Percentiles rank a stretch among this genome's conserved stretches.
phyloP scores from a whole-genome alignment of 176 grass and related monocot genomes.

The Coix lacrymajobi region DNA sequence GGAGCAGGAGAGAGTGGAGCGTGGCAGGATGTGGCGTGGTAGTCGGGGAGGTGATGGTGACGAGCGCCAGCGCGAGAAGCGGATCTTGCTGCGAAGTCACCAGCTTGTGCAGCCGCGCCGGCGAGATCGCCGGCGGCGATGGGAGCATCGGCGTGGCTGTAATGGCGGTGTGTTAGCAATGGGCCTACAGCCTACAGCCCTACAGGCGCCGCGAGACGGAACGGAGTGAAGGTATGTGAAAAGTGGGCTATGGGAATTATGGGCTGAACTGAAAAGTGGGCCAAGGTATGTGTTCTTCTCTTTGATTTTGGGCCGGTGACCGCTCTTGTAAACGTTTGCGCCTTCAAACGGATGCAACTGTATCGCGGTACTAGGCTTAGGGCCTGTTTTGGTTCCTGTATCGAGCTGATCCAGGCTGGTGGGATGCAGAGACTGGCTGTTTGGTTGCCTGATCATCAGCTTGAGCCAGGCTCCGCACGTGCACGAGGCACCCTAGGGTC shows the following conservation, averaged over 20 bases:
- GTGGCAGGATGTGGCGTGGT: conserved; percentile 31
- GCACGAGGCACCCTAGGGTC: no score
- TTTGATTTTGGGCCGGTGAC: background rate
- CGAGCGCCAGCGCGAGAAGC: conserved; percentile 68
- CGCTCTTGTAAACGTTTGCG: background rate
- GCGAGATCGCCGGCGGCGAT: conserved; percentile 38
- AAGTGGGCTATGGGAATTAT: no score
- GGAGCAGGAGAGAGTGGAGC: conserved; percentile 38
- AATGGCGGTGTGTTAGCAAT: background rate
- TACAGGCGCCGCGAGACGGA: background rate
- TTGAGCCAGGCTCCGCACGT: no score
- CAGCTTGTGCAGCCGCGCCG: conserved; percentile 77
- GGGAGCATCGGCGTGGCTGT: background rate
- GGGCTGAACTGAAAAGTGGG: background rate
- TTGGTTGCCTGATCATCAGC: no score
- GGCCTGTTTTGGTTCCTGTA: no score
- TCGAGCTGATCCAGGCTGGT: no score
- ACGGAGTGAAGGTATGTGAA: background rate
- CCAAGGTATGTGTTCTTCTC: background rate
- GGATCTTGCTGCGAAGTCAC: conserved; percentile 56
- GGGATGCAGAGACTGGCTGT: no score
- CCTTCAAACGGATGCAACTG: background rate
- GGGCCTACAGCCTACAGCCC: background rate
- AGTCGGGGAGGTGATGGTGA: conserved; percentile 41
- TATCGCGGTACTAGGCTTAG: background rate